Conservation (phyloP, 2,329 filamentous ascomycete genomes). For the Ophiostoma himal-ulmi region DNA sequence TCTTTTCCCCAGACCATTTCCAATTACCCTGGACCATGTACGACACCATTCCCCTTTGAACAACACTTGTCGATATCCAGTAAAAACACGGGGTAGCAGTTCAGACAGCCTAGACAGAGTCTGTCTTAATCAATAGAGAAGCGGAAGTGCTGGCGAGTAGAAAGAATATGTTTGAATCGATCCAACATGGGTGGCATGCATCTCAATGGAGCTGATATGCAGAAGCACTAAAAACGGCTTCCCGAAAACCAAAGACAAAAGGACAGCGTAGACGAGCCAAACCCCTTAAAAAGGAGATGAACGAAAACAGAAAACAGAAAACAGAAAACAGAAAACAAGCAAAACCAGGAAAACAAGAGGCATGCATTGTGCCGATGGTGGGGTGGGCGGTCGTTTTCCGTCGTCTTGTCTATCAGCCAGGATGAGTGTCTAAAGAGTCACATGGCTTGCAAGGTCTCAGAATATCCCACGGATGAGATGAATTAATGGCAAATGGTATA, state of each 20-base stretch:
- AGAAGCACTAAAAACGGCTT: background rate
- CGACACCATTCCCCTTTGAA: background rate
- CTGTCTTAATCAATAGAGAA: background rate
- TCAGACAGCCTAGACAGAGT: background rate
- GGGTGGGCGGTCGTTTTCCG: background rate
- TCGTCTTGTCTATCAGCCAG: background rate
- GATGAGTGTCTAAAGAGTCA: background rate
- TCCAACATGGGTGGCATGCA: background rate
- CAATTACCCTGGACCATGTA: background rate
- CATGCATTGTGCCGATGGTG: constrained; percentile 3
- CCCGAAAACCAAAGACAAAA: background rate
- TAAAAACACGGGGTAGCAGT: background rate
- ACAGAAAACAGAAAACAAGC: background rate
- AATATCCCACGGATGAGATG: no score
- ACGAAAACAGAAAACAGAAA: background rate
- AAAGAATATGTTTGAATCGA: background rate
- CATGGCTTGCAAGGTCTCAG: background rate
- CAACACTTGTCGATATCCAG: background rate
- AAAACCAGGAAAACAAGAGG: constrained; percentile 1
- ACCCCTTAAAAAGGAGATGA: background rate
- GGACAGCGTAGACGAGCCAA: background rate
- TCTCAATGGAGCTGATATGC: background rate
- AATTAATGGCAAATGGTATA: background rate
- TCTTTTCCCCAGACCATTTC: background rate
- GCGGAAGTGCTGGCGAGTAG: no score